Base-by-base conservation (phyloP, 2,329 filamentous ascomycete species). In the Cladosporium cucumerinum region DNA sequence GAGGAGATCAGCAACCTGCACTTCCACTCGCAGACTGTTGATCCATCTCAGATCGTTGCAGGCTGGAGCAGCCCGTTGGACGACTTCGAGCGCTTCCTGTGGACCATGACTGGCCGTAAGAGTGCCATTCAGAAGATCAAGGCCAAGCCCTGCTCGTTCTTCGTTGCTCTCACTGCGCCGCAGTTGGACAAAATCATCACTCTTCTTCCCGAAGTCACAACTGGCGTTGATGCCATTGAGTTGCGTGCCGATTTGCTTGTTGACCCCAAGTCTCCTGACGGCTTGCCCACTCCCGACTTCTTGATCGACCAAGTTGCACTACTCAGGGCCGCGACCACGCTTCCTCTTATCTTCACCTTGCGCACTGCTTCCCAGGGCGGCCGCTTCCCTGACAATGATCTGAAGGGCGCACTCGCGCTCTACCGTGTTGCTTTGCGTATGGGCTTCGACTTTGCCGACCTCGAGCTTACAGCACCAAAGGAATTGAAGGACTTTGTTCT, bases 161-260 rank as follows among this genome's bases (percentile, higher is more conserved):
- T 99, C 72, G 91, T 98, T 25, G 93, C 93, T 10, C 80, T 99
- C 57, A 98, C 95, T 0, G 82, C 95, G 60, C 91, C 93, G 1
- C 86, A 91, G 70, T 80, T 98, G 18, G 81, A 84, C 12, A 80
- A 85, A 23, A 86, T 88, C 32, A 75, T 87, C 10, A 82, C 87
- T 23, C 80, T 89, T 30, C 82, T 99, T 52, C 87, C 89, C 1
- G 82, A 87, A 60, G 89, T 93, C 51, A 87, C 90, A 14, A 87
- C 96, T 48, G 95, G 95, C 5, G 90, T 91, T 8, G 94, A 99
- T 78, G 95, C 94, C 3, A 92, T 98, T 12, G 95, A 99, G 78
- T 80, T 99, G 60, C 87, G 95, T n/a, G 91, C 97, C 4, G 95
- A 99, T 78, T 81, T 99, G 49, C 84, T 99, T 18, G 85, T 90